A percentile compares a stretch with the other conserved stretches of the same genome.
Evolutionary conservation across 2,329 filamentous ascomycete species (phyloP).

Genomic region (Ophiocordyceps australis): DNA sequence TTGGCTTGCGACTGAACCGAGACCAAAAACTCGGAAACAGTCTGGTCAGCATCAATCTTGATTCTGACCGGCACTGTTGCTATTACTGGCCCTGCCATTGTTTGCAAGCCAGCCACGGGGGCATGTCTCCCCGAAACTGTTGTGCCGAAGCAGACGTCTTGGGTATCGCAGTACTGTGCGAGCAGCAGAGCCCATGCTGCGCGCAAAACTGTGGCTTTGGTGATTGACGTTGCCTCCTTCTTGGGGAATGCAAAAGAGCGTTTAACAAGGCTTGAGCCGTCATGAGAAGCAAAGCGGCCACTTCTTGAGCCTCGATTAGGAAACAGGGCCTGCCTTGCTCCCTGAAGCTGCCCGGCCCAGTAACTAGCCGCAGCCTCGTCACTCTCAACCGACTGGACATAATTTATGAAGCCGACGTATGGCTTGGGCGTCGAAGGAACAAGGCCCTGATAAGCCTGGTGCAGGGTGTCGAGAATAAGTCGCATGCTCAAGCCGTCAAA

Average conservation of each 20-base stretch:
- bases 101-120: constrained; percentile 8
- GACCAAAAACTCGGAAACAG: constrained; percentile 4
- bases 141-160: constrained; percentile 9
- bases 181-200: constrained; percentile 10
- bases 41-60: constrained; percentile 1
- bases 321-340: constrained; percentile 1
- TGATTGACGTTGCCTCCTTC: constrained; percentile 1
- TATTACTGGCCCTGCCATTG: constrained; percentile 11
- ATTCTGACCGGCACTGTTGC: constrained; percentile 8
- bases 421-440: background rate
- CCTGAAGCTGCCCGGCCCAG: constrained; percentile 3
- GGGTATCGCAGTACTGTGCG: constrained; percentile 4
- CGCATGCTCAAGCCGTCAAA: constrained; percentile 9
- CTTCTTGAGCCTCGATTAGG: constrained; percentile 1
- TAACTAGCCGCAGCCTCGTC: constrained; percentile 1
- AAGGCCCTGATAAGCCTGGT: constrained; percentile 1
- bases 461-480: constrained; percentile 2
- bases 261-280: no score
- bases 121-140: constrained; percentile 11
- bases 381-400: background rate
- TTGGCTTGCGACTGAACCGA: constrained; percentile 4
- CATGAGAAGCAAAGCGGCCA: no score
- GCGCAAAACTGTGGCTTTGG: constrained; percentile 6
- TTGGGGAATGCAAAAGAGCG: background rate
- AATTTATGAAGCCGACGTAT: constrained; percentile 1